These are phyloP conservation scores for Thermomucor indicae-seudaticae DNA, from an alignment of 371 early-diverging fungal genomes.

Conservation along the genomic window DNA sequence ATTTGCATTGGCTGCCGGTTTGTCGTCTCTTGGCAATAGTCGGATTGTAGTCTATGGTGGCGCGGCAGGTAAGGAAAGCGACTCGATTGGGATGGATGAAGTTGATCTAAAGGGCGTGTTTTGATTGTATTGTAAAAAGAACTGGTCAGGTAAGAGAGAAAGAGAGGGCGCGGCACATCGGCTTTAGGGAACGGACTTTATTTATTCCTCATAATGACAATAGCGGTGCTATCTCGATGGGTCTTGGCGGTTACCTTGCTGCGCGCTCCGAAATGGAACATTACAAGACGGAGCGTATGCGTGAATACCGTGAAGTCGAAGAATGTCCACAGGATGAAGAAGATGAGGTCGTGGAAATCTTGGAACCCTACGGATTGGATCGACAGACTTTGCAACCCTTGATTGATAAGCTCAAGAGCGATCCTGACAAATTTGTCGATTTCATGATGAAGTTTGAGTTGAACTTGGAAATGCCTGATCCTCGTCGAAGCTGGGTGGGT, in stretches of 20 bases:
- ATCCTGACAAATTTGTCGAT: conserved; percentile 63
- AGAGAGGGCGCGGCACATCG: neutral
- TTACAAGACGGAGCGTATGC: conserved; percentile 56
- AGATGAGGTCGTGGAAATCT: conserved; percentile 59
- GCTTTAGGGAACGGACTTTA: neutral
- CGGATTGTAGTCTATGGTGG: conserved; percentile 68
- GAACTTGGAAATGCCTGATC: conserved; percentile 60
- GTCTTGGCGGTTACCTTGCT: conserved; percentile 67
- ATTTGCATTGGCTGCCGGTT: conserved; percentile 74
- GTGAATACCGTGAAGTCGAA: conserved; percentile 57
- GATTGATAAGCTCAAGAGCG: conserved; percentile 46
- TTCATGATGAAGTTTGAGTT: conserved; percentile 81
- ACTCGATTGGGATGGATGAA: neutral
- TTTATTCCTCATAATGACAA: neutral
- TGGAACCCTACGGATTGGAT: conserved; percentile 61
- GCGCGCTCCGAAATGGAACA: conserved; percentile 67
- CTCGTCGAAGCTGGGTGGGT: conserved; percentile 55
- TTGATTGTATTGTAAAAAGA: conserved; percentile 14
- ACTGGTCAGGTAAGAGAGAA: conserved; percentile 34
- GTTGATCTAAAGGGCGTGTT: neutral
- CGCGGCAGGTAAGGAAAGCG: conserved; percentile 46
- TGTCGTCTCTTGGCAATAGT: conserved; percentile 56
- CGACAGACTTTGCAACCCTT: conserved; percentile 55
- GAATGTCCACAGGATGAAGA: conserved; percentile 61
- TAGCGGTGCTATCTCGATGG: conserved; percentile 52